Percentiles rank a stretch among this genome's conserved stretches.
These are phyloP conservation scores for Rhynchosporium graminicola DNA, from an alignment of 2,329 filamentous ascomycete genomes.

Conservation along the genomic window DNA sequence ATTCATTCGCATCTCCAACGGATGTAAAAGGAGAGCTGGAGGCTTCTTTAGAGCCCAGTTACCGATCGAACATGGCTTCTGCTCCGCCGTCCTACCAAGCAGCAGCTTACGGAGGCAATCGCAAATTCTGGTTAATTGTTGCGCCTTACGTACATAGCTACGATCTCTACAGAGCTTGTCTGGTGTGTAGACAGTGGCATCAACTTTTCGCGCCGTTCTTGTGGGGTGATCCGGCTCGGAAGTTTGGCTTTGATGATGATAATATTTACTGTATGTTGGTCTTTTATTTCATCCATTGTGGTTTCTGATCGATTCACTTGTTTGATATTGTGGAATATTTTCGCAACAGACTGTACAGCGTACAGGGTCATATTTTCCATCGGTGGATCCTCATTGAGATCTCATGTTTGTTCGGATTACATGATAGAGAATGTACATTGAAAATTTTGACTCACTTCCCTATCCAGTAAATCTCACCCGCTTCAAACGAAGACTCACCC, in stretches of 20 bases:
- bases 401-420: too few relatives aligned
- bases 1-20: background rate
- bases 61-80: slow-evolving; percentile 19
- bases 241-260: slow-evolving; percentile 29
- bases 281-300: background rate
- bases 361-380: too few relatives aligned
- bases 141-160: slow-evolving; percentile 27
- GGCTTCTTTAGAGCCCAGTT: background rate
- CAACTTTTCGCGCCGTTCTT: slow-evolving; percentile 26
- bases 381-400: too few relatives aligned
- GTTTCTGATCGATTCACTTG: background rate
- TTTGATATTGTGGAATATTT: background rate
- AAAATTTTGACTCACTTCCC: slow-evolving; percentile 5
- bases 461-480: slow-evolving; percentile 26
- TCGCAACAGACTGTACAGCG: too few relatives aligned
- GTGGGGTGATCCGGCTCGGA: slow-evolving; percentile 29
- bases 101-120: slow-evolving; percentile 20
- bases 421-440: too few relatives aligned
- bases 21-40: background rate
- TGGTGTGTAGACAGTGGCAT: slow-evolving; percentile 30
- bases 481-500: slow-evolving; percentile 28
- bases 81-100: slow-evolving; percentile 30
- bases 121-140: slow-evolving; percentile 28
- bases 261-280: slow-evolving; percentile 29
- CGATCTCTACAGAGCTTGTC: slow-evolving; percentile 29